Base-by-base conservation (phyloP, 2,329 filamentous ascomycete species). In the Pyrenochaeta sp. region DNA sequence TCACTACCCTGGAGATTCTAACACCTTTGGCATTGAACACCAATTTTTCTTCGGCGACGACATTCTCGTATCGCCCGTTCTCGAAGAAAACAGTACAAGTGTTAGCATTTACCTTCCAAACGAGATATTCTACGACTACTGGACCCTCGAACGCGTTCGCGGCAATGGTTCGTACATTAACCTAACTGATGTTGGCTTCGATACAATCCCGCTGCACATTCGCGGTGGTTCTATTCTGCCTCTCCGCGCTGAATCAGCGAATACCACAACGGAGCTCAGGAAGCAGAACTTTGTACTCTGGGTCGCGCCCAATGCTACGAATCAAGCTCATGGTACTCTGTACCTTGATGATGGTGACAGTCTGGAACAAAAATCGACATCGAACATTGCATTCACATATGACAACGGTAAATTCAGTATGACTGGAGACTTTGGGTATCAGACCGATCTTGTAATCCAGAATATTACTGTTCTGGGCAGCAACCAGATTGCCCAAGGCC, bases 331-430 rank as follows among this genome's bases (percentile, higher is more conserved):
- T 0, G 91, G 91, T 0, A 79, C 81, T 42, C 78, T 95, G 44
- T 94, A 93, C 69, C 76, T 94, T 2, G 91, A 95, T 60, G 91
- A 95, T 53, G 91, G 91, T 2, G 85, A 87, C 44, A 87, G 83
- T 12, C 61, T 92, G 45, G 77, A 84, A 55, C 90, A 90, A 72
- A 61, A 76, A 4, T 75, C 68, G 0, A 85, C 81, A 10, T 85
- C 82, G 2, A 75, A 83, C 45, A 81, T 92, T 45, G 75, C 76
- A 9, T 90, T 92, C 63, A 66, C 72, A 12, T 92, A 87, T 67
- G 76, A 80, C 46, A 74, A 82, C 9, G 83, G 84, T 30, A 70
- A 74, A 42, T 79, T 90, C 35, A 76, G 63, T 1, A 77, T 84
- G 56, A 76, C 74, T 3, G 87, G 87, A 1, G 72, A 67, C 2